These are phyloP conservation scores for Hypoxylon subgilvum DNA, from an alignment of 495 filamentous ascomycete species.

Conservation along the genomic window DNA sequence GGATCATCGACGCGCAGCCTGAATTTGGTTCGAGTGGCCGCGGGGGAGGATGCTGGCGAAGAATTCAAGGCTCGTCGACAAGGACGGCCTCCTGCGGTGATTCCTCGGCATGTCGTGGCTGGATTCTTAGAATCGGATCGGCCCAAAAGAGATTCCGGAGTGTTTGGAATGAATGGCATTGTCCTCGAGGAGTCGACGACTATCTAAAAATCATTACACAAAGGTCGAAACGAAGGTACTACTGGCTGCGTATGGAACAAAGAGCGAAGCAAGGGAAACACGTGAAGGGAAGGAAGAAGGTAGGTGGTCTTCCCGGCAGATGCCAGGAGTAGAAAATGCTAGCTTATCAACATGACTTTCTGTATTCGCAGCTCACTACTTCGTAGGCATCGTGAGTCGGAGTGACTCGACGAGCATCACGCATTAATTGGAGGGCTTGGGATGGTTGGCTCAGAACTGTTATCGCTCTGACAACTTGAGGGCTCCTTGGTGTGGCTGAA, in stretches of 20 bases:
- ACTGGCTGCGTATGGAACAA: too few species aligned
- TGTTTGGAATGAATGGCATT: conserved; percentile 82
- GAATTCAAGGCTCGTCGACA: conserved; percentile 73
- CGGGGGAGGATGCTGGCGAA: conserved; percentile 42
- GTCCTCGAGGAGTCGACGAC: conserved; percentile 7
- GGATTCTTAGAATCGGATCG: conserved; percentile 85
- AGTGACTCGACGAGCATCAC: background rate
- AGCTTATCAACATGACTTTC: conserved; percentile 4
- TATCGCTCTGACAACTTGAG: background rate
- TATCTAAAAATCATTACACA: too few species aligned
- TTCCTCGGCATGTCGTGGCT: conserved; percentile 82
- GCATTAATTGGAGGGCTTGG: conserved; percentile 24
- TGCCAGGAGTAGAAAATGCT: background rate
- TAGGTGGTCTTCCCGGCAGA: background rate
- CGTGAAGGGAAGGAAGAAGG: background rate
- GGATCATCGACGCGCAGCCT: conserved; percentile 57
- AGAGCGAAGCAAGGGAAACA: conserved; percentile 1
- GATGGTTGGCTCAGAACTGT: conserved; percentile 13
- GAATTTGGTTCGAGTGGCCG: conserved; percentile 44
- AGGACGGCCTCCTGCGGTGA: conserved; percentile 76
- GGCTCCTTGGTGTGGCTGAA: conserved; percentile 21
- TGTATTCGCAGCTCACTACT: background rate
- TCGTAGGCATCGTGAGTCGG: background rate
- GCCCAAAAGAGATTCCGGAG: conserved; percentile 78
- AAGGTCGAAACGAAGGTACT: too few species aligned